Evolutionary conservation across 108 stramenopile genomes (phyloP).

Genomic region (Seminavis robusta): DNA sequence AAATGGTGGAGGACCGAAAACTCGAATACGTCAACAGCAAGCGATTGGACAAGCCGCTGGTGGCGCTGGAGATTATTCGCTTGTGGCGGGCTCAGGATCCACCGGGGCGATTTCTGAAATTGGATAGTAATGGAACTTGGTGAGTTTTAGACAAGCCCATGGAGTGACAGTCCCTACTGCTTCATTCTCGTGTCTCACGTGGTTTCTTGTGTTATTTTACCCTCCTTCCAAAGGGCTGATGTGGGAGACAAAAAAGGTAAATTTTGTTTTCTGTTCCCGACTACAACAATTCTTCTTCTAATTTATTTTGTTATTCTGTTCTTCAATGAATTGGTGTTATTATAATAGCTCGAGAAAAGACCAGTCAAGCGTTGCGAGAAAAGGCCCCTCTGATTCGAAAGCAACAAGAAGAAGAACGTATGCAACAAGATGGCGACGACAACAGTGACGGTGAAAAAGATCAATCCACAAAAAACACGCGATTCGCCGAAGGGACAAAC

Average conservation of each 20-base stretch:
- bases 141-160: constrained; percentile 66
- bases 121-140: too few relatives aligned
- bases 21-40: constrained; percentile 69
- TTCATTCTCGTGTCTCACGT: too few relatives aligned
- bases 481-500: constrained; percentile 54
- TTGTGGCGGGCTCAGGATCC: constrained; percentile 70
- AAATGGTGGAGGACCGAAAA: constrained; percentile 80
- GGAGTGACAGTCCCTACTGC: too few relatives aligned
- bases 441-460: not conserved
- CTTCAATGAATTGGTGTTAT: not conserved
- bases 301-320: not conserved
- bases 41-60: constrained; percentile 79
- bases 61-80: constrained; percentile 77
- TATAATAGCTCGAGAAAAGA: constrained; percentile 62
- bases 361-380: constrained; percentile 80
- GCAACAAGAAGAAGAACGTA: constrained; percentile 51
- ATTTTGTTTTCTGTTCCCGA: not conserved
- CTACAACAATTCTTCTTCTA: not conserved
- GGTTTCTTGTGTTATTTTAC: too few relatives aligned
- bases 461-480: constrained; percentile 32
- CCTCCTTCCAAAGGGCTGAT: too few relatives aligned
- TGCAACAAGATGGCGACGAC: constrained; percentile 5
- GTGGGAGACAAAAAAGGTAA: constrained; percentile 75
- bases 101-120: constrained; percentile 82
- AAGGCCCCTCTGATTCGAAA: constrained; percentile 70